phyloP scores from a whole-genome alignment of 108 stramenopile genomes.

The Cylindrotheca closterium region DNA sequence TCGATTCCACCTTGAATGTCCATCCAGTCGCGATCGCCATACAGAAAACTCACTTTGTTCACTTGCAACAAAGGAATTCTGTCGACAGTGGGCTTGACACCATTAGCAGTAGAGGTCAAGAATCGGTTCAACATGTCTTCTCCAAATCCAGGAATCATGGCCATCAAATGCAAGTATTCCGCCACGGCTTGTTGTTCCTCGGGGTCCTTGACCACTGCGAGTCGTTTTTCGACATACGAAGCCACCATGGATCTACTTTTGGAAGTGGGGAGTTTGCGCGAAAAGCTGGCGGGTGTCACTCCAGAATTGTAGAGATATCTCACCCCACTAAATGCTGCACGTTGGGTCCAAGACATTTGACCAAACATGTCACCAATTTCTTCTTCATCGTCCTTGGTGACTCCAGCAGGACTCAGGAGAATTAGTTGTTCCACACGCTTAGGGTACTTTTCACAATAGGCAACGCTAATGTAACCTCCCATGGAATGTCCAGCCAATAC shows the following conservation, averaged over 20 bases:
- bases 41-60: conserved; percentile 66
- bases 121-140: conserved; percentile 67
- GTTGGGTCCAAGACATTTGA: conserved; percentile 15
- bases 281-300: conserved; percentile 56
- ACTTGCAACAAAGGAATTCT: conserved; percentile 69
- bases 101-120: conserved; percentile 60
- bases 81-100: conserved; percentile 56
- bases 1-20: conserved; percentile 28
- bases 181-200: conserved; percentile 54
- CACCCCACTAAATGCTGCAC: background rate
- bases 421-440: conserved; percentile 77
- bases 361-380: conserved; percentile 28
- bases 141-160: conserved; percentile 73
- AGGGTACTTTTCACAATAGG: conserved; percentile 89
- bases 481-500: conserved; percentile 85
- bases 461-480: conserved; percentile 88
- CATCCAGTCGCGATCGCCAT: conserved; percentile 57
- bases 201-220: conserved; percentile 55
- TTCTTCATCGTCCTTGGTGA: conserved; percentile 55
- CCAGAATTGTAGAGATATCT: conserved; percentile 20
- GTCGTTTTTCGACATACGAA: conserved; percentile 53
- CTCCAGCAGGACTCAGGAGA: conserved; percentile 82
- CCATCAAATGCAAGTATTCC: conserved; percentile 74
- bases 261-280: conserved; percentile 44
- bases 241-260: conserved; percentile 37